Base-by-base conservation (phyloP, 2,329 filamentous ascomycete genomes). In the Verticillium albo-atrum region DNA sequence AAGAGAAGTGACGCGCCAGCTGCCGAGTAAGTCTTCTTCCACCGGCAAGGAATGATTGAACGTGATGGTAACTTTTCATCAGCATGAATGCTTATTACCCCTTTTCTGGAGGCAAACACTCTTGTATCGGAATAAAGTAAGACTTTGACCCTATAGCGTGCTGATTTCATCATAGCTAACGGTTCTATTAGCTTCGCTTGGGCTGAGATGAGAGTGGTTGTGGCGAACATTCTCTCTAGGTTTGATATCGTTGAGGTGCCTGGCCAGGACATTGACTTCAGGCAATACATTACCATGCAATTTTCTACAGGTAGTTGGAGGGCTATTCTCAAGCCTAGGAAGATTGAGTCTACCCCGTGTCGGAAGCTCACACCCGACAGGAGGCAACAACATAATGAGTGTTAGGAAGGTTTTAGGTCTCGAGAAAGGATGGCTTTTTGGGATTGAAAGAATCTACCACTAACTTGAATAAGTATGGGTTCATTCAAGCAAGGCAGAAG, bases 321-420 rank as follows among this genome's bases (percentile, higher is more conserved):
- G 60, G 67, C 72, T 62, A 66, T 72, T 63, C 68, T 69, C 68
- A 72, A 73, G 67, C 71, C 70, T n/a, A n/a, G n/a, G n/a, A n/a
- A n/a, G n/a, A n/a, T n/a, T n/a, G n/a, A n/a, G n/a, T n/a, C n/a
- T n/a, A n/a, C n/a, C n/a, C n/a, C n/a, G n/a, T n/a, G n/a, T n/a
- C n/a, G n/a, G n/a, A n/a, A n/a, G n/a, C n/a, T n/a, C n/a, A n/a
- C n/a, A n/a, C n/a, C n/a, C n/a, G n/a, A n/a, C n/a, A n/a, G n/a
- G n/a, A n/a, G n/a, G n/a, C n/a, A n/a, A n/a, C n/a, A n/a, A n/a
- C n/a, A n/a, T n/a, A n/a, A n/a, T n/a, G n/a, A n/a, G n/a, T n/a
- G n/a, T n/a, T n/a, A n/a, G n/a, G n/a, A n/a, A n/a, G n/a, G n/a
- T n/a, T n/a, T n/a, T n/a, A n/a, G n/a, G n/a, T n/a, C n/a, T n/a